Base-by-base conservation (phyloP, 768 basidiomycete genomes). In the Rhizopogon vulgaris region DNA sequence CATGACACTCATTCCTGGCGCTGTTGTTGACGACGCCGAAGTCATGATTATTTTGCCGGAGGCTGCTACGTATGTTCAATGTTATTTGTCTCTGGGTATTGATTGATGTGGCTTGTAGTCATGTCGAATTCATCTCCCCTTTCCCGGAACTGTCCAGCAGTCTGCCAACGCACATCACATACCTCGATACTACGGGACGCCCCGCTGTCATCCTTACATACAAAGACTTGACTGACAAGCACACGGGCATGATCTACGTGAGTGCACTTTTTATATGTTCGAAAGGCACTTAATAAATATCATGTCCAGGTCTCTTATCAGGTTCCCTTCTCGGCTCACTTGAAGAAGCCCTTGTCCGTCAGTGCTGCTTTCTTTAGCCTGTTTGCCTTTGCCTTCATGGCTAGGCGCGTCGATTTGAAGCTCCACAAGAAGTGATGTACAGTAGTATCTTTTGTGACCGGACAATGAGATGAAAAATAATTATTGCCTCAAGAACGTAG, bases 101-200 rank as follows among this genome's bases (percentile, higher is more conserved):
- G 43, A 58, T 14, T 18, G 48, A 4, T 51, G 24, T 50, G 25
- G 40, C 39, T 62, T 41, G 12, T 60, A 97, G 95, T 49, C 84
- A 94, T 60, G 73, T 96, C 55, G 77, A 85, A 55, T 81, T 90
- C 47, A 73, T 71, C 40, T 73, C 84, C 7, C 94, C 95, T 1
- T 97, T 94, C 77, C 75, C 85, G 6, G 79, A 91, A 11, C 68
- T 83, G 49, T 72, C 77, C 11, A 84, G 79, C 62, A 69, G 63
- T 48, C 69, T 80, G 47, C 80, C 78, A n/a, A 87, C 75, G 15
- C 87, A 92, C 59, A 79, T 78, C 55, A 90, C 90, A 4, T 98
- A 95, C 71, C 83, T 99, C 27, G 96, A 99, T 67, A 91, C 94
- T 36, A 78, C 75, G 38, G 96, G 96, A 28, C 85, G 94, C 25